These are phyloP conservation scores for Aphanomyces cochlioides DNA, from an alignment of 352 stramenopile genomes.

Conservation along the genomic window DNA sequence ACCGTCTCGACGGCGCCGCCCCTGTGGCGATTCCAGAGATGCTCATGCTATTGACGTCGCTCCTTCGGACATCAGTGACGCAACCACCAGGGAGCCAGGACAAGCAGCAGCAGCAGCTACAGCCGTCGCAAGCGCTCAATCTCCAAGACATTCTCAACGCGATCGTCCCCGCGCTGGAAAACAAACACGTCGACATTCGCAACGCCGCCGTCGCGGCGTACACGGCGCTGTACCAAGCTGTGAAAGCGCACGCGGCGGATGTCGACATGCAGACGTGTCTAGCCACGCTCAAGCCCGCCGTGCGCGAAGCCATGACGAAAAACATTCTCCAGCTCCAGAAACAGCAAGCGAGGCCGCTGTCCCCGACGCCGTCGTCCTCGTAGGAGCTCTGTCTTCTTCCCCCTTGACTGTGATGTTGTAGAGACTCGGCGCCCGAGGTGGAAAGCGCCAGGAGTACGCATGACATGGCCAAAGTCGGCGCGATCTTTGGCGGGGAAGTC, in stretches of 20 bases:
- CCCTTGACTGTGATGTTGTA: background rate
- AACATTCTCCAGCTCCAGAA: constrained; percentile 71
- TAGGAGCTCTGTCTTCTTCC: background rate
- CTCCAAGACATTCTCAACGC: constrained; percentile 41
- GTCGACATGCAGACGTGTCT: constrained; percentile 64
- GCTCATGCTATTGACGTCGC: constrained; percentile 58
- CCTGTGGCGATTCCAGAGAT: constrained; percentile 48
- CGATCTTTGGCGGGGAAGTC: constrained; percentile 54
- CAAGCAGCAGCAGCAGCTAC: constrained; percentile 25
- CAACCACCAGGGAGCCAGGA: no score
- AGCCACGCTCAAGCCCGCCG: constrained; percentile 56
- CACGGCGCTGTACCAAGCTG: constrained; percentile 64
- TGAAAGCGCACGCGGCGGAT: constrained; percentile 42
- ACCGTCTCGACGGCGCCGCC: constrained; percentile 36
- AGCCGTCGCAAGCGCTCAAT: constrained; percentile 33
- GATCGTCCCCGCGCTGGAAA: constrained; percentile 57
- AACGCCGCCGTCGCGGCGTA: constrained; percentile 68
- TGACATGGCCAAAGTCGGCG: constrained; percentile 55
- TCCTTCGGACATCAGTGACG: constrained; percentile 45
- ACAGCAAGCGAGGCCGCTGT: background rate
- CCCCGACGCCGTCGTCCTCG: background rate
- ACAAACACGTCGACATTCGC: constrained; percentile 79
- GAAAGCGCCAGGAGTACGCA: constrained; percentile 51
- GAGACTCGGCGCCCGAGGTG: constrained; percentile 35
- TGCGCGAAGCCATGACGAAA: constrained; percentile 64